A percentile compares a stretch with the other conserved stretches of the same genome.
These are phyloP conservation scores for Anastatica hierochuntica DNA, from an alignment of 345 rosid species.

Conservation along the genomic window DNA sequence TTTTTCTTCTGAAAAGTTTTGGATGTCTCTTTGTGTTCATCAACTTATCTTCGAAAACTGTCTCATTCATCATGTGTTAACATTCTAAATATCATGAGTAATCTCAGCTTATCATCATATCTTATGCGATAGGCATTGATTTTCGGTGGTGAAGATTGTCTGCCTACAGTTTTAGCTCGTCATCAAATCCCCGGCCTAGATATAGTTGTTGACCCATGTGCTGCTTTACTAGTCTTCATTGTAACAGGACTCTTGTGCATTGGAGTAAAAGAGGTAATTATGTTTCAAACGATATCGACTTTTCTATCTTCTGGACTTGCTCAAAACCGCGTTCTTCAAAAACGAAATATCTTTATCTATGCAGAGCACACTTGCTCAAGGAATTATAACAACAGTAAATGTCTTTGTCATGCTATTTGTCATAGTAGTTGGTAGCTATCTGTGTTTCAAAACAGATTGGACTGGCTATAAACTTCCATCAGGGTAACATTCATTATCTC, in stretches of 20 bases:
- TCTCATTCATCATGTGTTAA: no score
- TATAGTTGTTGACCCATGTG: constrained; percentile 85
- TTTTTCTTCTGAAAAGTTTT: no score
- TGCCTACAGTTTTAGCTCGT: constrained; percentile 66
- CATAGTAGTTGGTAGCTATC: constrained; percentile 64
- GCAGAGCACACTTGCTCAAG: constrained; percentile 87
- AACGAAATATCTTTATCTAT: background rate
- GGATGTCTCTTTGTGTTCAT: no score
- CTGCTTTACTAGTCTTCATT: constrained; percentile 59
- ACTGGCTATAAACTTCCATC: constrained; percentile 77
- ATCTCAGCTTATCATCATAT: background rate
- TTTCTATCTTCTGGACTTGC: background rate
- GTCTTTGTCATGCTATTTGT: constrained; percentile 81
- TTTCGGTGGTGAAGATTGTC: constrained; percentile 69
- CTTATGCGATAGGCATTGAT: constrained; percentile 51
- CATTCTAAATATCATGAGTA: no score
- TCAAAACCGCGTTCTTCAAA: background rate
- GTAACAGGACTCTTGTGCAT: constrained; percentile 83
- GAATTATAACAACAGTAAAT: constrained; percentile 59
- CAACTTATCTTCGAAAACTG: no score
- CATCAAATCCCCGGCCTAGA: constrained; percentile 78
- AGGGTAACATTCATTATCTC: constrained; percentile 41
- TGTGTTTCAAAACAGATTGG: constrained; percentile 88
- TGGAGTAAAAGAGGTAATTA: constrained; percentile 91
- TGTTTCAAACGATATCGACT: background rate